phyloP scores from a whole-genome alignment of 176 grass and related monocot species.

The Phoenix dactylifera region DNA sequence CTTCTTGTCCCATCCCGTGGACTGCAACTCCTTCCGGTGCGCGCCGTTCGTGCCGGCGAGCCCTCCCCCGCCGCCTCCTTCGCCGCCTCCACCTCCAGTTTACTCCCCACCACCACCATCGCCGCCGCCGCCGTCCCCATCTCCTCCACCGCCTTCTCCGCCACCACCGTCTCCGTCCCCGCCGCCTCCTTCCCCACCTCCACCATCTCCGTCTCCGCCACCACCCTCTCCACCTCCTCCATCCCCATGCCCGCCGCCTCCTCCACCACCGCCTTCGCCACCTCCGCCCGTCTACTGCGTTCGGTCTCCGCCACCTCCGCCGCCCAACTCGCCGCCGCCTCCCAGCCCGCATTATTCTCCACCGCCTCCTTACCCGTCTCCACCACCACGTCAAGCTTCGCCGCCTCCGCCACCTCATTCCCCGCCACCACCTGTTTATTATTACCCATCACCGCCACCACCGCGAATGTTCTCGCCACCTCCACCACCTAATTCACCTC shows the following conservation, averaged over 20 bases:
- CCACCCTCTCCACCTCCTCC: slow-evolving; percentile 10
- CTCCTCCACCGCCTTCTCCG: neutral
- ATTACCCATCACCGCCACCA: slow-evolving; percentile 18
- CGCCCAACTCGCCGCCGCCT: slow-evolving; percentile 17
- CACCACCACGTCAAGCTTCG: slow-evolving; percentile 26
- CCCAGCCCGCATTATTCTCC: neutral
- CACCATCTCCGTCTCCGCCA: slow-evolving; percentile 12
- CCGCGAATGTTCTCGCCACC: slow-evolving; percentile 33
- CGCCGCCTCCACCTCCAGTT: slow-evolving; percentile 17
- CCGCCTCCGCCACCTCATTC: slow-evolving; percentile 7
- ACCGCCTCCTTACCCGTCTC: slow-evolving; percentile 7
- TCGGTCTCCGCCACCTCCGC: slow-evolving; percentile 25
- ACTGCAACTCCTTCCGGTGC: slow-evolving; percentile 66
- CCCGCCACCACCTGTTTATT: slow-evolving; percentile 19
- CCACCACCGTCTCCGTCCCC: neutral
- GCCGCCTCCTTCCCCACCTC: slow-evolving; percentile 2
- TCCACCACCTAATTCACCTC: slow-evolving; percentile 15
- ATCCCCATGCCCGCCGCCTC: slow-evolving; percentile 4
- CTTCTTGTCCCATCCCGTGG: slow-evolving; percentile 40
- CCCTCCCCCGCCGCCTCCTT: slow-evolving; percentile 37
- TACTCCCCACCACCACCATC: slow-evolving; percentile 18
- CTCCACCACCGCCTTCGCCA: slow-evolving; percentile 1
- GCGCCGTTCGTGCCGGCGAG: slow-evolving; percentile 54
- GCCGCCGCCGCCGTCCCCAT: neutral
- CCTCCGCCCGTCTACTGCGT: slow-evolving; percentile 6